phyloP scores from a whole-genome alignment of 2,329 filamentous ascomycete genomes.

The Raffaelea albimanens region DNA sequence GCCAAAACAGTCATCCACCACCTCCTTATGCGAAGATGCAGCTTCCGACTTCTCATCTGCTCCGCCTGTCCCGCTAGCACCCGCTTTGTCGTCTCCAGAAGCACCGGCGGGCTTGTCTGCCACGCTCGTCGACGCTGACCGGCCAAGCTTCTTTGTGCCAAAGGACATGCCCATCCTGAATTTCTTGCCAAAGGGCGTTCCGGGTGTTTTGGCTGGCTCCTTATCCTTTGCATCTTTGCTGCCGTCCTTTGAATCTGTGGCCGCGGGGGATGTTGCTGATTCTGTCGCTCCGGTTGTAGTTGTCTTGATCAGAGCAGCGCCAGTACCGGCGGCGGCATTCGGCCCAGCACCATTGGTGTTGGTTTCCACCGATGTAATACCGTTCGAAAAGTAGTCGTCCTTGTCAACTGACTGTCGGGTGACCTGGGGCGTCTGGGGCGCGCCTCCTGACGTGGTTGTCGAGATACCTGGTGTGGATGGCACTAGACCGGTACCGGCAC shows the following conservation, averaged over 20 bases:
- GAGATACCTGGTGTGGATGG: too few species aligned
- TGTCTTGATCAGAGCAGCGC: not conserved
- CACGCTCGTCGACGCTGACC: slow-evolving; percentile 54
- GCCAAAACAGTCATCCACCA: slow-evolving; percentile 62
- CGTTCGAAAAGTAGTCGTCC: slow-evolving; percentile 70
- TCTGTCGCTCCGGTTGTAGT: slow-evolving; percentile 20
- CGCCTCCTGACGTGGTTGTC: slow-evolving; percentile 45
- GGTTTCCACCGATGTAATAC: slow-evolving; percentile 39
- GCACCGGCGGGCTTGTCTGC: slow-evolving; percentile 50
- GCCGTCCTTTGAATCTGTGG: not conserved
- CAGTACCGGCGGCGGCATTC: not conserved
- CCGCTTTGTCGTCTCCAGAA: not conserved
- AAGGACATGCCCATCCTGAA: slow-evolving; percentile 71
- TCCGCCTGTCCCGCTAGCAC: not conserved
- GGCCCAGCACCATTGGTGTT: slow-evolving; percentile 33
- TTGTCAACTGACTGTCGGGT: slow-evolving; percentile 55
- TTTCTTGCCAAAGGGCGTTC: slow-evolving; percentile 69
- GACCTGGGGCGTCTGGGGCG: slow-evolving; percentile 36
- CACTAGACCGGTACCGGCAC: slow-evolving; percentile 11
- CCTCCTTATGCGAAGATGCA: slow-evolving; percentile 44
- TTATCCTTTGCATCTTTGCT: not conserved
- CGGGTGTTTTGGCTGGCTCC: slow-evolving; percentile 36
- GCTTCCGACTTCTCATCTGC: slow-evolving; percentile 6
- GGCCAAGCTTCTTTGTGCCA: slow-evolving; percentile 73
- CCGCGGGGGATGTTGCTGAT: not conserved